Base-by-base conservation (phyloP, 192 early-diverging fungal genomes). In the Coemansia biformis region DNA sequence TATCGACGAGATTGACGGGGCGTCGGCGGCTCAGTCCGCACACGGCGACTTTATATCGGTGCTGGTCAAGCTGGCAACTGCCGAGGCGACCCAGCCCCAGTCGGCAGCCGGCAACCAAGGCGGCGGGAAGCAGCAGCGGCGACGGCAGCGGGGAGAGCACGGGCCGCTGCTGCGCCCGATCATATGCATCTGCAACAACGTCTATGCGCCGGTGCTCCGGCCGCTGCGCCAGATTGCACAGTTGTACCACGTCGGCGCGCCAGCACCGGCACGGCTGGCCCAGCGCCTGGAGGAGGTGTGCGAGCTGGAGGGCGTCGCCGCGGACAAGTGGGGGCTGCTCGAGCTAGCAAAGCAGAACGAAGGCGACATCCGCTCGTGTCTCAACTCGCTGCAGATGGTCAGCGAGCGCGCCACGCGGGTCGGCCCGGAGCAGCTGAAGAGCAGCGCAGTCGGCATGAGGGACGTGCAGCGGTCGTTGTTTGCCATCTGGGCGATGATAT, bases 101-200 rank as follows among this genome's bases (percentile, higher is more conserved):
- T n/a, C n/a, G n/a, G n/a, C n/a, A n/a, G n/a, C n/a, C n/a, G n/a
- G n/a, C n/a, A n/a, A n/a, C n/a, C n/a, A n/a, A n/a, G n/a, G n/a
- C n/a, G n/a, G n/a, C n/a, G 13, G 23, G 12, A 8, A 33, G 30
- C 8, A 8, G 11, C 23, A 23, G 10, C 31, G 19, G 16, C 47
- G 50, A 52, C 39, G 54, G 32, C 24, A 43, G 47, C 18, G 40
- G 8, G 45, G 44, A 11, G 52, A 54, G 15, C 48, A 28, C 32
- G 53, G 54, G 5, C 81, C 81, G 6, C 73, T 94, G 16, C 66
- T 88, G 41, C 78, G 93, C 5, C 96, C 96, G 37, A 93, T 99
- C 41, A 96, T 99, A 30, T 99, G 93, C 63, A 95, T 99, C 48
- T 99, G 96, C 79, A 99, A 99, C 65, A 92, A 96, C 66, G 84